Base-by-base conservation (phyloP, 2,329 filamentous ascomycete genomes). In the Whalleya microplaca region DNA sequence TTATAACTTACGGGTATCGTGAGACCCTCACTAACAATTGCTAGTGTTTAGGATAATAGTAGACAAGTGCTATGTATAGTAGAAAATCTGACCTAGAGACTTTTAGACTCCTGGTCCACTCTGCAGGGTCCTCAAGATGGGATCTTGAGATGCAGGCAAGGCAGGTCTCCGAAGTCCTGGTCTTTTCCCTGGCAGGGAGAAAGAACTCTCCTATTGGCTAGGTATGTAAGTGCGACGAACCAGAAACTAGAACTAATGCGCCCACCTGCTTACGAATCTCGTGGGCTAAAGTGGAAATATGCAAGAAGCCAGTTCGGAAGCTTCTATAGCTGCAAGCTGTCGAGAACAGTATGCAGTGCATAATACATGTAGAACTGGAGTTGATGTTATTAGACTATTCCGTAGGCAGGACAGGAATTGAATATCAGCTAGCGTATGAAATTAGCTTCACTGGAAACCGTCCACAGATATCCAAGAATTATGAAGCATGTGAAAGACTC, bases 241-340 rank as follows among this genome's bases (percentile, higher is more conserved):
- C 32, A 37, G 32, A 12, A 37, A 8, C 32, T 12, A 37, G 32
- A 16, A 37, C 10, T 16, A 6, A 37, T 12, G 14, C 9, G 14
- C 6, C 23, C 23, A 9, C 23, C 9, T 27, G 32, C 57, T 56
- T 42, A 53, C 53, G 21, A 55, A 52, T 53, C n/a, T 52, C 41
- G 32, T 21, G 16, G 21, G 60, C 58, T 20, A 55, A 63, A 61
- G 14, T 21, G 60, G 60, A 63, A 63, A 61, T 61, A 51, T 47
- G 50, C 56, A 49, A 55, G 60, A 63, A 63, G 58, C 53, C 18
- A 41, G 23, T 46, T 56, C 20, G 48, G 56, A 55, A 27, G 37
- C 53, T 63, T 63, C 60, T 63, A 54, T 62, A 61, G 48, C 58
- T 61, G 48, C 21, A 43, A 45, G 43, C 41, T 21, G 53, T 55